Base-by-base conservation (phyloP, 108 stramenopile species). In the Skeletonema costatum region DNA sequence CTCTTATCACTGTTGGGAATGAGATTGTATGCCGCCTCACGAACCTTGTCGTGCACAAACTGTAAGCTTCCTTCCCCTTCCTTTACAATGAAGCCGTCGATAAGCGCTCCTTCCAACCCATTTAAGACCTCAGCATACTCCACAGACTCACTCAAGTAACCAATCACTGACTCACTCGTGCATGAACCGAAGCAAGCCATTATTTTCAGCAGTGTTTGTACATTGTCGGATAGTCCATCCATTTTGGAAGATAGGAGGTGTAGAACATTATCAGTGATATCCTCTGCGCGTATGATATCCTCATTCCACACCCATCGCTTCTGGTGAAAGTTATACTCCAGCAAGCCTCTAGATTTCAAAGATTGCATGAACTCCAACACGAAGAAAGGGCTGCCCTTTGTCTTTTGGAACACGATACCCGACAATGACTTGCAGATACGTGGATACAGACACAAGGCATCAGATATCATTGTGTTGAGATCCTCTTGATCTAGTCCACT, bases 21-120 rank as follows among this genome's bases (percentile, higher is more conserved):
- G 0, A 25, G 25, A 25, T 25, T 25, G 25, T 87, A 88, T 13
- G 87, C 85, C 16, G 87, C 82, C 65, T 88, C 85, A 64, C 85
- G 70, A 2, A 88, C 76, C 32, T 70, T 75, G 56, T 88, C 87
- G 46, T 88, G 87, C 9, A 65, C 59, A 50, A 88, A 88, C 33
- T 51, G 59, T 31, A 71, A 86, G 21, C 21, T 17, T 17, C 29
- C 29, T 31, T n/a, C 9, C 1, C 33, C 64, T 12, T 38, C 48
- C 32, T 61, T 64, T 16, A 68, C 42, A 21, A 85, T 60, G 48
- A 76, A 81, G n/a, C 65, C 75, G 21, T 81, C 64, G 9, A 53
- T 21, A 13, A 72, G 46, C 30, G 70, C 69, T 35, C 64, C 12
- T 7, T 68, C 64, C n/a, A 84, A 41, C 33, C 31, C 8, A 31